Evolutionary conservation across 2,329 filamentous ascomycete genomes (phyloP), one percentile per base, ranked within the genome.

Genomic region (Elsinoe batatas): DNA sequence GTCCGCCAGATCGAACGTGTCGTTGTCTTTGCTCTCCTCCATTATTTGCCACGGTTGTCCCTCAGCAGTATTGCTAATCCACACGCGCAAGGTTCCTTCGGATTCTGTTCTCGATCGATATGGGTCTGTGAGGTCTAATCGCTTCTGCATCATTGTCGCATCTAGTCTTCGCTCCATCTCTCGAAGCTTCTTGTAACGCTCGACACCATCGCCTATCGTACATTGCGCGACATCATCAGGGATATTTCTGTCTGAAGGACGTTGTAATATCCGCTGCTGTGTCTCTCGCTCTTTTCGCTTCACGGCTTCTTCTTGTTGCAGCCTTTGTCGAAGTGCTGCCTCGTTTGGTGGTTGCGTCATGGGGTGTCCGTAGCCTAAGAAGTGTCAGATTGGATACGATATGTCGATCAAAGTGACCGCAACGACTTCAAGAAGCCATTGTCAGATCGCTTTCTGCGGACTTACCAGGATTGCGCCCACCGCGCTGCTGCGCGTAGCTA

Each of bases 31-130:
- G 58, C 85, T 75, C 20, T 69, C 68, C 51, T 69, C 67, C 63
- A 78, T 81, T 37, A 77, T 79, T 72, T 98, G 93, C 93, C 93
- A 97, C 32, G 87, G 84, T 72, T 98, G 93, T 66, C 93, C 88
- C 69, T 96, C 89, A 33, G 85, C 89, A 1, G 90, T 95, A 71
- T 98, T 98, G 65, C 84, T 91, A 64, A 98, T 84, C 90, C 90
- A 97, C 60, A 98, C 81, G 59, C 91, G 86, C 70, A 98, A 77
- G 2, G 89, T 95, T 66, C 85, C 87, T 70, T 85, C 86, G 8
- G 18, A 18, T 17, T 58, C 32, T 12, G 42, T 49, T 6, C 50
- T 17, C 32, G 58, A 53, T 12, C 65, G 57, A 58, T 82, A 77
- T 59, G 84, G 85, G 68, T 97, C 91, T 60, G 88, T 81, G 60